Percentiles rank a stretch among this genome's conserved stretches.
phyloP scores from a whole-genome alignment of 2,329 filamentous ascomycete species.

The Thelonectria rubi region DNA sequence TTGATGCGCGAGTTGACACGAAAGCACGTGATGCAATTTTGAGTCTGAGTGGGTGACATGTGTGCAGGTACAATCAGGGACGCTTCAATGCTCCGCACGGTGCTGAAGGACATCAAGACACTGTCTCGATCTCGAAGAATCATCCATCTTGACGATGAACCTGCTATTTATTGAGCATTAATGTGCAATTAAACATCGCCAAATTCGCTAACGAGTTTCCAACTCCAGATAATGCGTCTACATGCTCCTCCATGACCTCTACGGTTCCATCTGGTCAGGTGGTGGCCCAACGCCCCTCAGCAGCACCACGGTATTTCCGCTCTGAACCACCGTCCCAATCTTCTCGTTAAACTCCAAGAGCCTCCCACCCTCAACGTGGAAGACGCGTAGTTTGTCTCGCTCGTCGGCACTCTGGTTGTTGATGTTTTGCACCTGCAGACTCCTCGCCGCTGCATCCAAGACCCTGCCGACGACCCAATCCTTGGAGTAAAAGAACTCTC shows the following conservation, averaged over 20 bases:
- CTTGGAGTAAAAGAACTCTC: constrained; percentile 80
- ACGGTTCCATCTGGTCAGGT: constrained; percentile 72
- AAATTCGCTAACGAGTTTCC: constrained; percentile 11
- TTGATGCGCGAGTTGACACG: constrained; percentile 28
- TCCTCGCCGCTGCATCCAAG: constrained; percentile 79
- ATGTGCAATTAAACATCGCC: not conserved
- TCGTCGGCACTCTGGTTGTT: constrained; percentile 82
- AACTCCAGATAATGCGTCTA: constrained; percentile 35
- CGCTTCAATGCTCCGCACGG: too few relatives aligned
- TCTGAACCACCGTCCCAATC: constrained; percentile 75
- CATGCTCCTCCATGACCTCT: constrained; percentile 14
- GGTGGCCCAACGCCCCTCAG: constrained; percentile 85
- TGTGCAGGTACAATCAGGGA: too few relatives aligned
- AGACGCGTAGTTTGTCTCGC: constrained; percentile 83
- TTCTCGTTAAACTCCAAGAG: constrained; percentile 90
- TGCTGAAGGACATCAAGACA: too few relatives aligned
- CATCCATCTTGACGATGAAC: too few relatives aligned
- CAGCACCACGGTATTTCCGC: constrained; percentile 90
- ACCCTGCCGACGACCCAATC: constrained; percentile 92
- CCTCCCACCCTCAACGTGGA: constrained; percentile 90
- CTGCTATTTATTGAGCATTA: not conserved
- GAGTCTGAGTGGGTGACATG: not conserved
- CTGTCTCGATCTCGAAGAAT: too few relatives aligned
- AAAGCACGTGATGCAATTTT: constrained; percentile 31
- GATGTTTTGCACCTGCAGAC: constrained; percentile 81